Percentiles rank a stretch among this genome's conserved stretches.
phyloP scores from a whole-genome alignment of 148 eudicot genomes.

The Chenopodium suecicum region DNA sequence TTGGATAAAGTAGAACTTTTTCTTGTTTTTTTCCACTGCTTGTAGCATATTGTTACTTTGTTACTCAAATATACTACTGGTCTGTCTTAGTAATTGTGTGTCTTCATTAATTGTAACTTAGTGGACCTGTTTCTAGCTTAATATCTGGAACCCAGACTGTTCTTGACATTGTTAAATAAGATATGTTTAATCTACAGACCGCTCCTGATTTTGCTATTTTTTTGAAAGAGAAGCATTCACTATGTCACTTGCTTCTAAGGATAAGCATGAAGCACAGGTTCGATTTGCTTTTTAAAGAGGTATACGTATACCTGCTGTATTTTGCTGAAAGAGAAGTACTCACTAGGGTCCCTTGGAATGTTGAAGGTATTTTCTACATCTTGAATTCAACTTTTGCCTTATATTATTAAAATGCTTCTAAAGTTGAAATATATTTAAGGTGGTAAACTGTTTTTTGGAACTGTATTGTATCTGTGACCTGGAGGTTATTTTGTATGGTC shows the following conservation, averaged over 20 bases:
- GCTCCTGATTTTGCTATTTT: slow-evolving; percentile 53
- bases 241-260: slow-evolving; percentile 75
- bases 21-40: neutral
- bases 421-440: slow-evolving; percentile 32
- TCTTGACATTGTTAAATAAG: no score
- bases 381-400: neutral
- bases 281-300: slow-evolving; percentile 85
- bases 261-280: slow-evolving; percentile 79
- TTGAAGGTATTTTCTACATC: slow-evolving; percentile 45
- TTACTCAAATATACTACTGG: neutral
- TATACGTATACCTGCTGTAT: slow-evolving; percentile 71
- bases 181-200: slow-evolving; percentile 31
- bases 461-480: slow-evolving; percentile 70
- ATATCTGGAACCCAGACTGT: no score
- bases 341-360: slow-evolving; percentile 79
- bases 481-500: slow-evolving; percentile 86
- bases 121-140: neutral
- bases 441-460: slow-evolving; percentile 69
- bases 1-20: no score
- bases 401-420: neutral
- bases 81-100: neutral
- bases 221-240: slow-evolving; percentile 69
- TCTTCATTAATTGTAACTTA: neutral
- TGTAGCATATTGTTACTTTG: no score
- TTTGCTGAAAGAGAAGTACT: slow-evolving; percentile 34